Conservation (phyloP, 2,329 filamentous ascomycete genomes). For the Aspergillus sojae region DNA sequence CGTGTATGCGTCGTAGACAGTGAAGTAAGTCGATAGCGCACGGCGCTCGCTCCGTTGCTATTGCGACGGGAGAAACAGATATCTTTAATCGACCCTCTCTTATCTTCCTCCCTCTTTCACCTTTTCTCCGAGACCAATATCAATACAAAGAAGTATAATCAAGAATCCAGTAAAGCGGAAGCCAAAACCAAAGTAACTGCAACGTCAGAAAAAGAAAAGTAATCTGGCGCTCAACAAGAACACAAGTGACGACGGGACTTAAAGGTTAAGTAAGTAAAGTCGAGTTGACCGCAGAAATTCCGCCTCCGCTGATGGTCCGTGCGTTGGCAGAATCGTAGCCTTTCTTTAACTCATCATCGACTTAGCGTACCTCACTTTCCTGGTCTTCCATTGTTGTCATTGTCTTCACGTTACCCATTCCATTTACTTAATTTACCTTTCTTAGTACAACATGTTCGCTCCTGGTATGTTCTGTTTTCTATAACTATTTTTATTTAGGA, state of each 20-base stretch:
- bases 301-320: slow-evolving; percentile 24
- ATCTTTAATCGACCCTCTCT: neutral
- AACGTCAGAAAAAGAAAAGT: neutral
- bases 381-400: slow-evolving; percentile 6
- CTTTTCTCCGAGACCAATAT: neutral
- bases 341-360: slow-evolving; percentile 4
- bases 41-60: slow-evolving; percentile 2
- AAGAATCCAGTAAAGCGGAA: slow-evolving; percentile 5
- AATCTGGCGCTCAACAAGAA: neutral
- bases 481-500: neutral
- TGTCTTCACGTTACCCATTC: slow-evolving; percentile 4
- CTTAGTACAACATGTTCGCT: slow-evolving; percentile 34
- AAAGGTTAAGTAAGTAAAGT: neutral
- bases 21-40: neutral
- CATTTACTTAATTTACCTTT: neutral
- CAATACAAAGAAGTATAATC: slow-evolving; percentile 3
- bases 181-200: too few relatives aligned
- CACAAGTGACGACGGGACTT: neutral
- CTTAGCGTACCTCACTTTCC: slow-evolving; percentile 27
- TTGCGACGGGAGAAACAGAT: neutral
- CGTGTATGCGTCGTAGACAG: neutral
- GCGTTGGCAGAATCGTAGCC: slow-evolving; percentile 24
- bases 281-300: slow-evolving; percentile 17
- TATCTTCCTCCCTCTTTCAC: neutral
- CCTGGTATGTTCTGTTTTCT: slow-evolving; percentile 28